Percentiles rank a stretch among this genome's conserved stretches.
These are phyloP conservation scores for Yamadazyma atmosphaerica DNA, from an alignment of 1,139 yeast species.

Conservation along the genomic window DNA sequence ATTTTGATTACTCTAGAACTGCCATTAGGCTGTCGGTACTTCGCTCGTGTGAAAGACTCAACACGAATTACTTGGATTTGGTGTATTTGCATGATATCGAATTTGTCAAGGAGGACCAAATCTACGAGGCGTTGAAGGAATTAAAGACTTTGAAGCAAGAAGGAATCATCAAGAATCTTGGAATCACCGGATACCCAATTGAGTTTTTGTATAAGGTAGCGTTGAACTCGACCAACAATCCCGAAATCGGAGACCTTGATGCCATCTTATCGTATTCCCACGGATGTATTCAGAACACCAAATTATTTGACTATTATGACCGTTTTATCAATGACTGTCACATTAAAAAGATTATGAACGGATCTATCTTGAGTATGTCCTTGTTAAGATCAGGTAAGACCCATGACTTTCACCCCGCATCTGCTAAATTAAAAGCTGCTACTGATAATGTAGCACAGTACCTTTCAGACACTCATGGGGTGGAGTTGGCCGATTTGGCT, in stretches of 20 bases:
- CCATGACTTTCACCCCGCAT: conserved; percentile 80
- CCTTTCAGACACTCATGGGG: conserved; percentile 36
- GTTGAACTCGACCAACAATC: conserved; percentile 25
- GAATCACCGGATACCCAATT: conserved; percentile 88
- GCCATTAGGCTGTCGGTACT: conserved; percentile 62
- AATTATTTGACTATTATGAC: conserved; percentile 48
- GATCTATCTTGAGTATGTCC: conserved; percentile 89
- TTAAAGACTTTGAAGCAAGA: conserved; percentile 58
- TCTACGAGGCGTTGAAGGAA: conserved; percentile 63
- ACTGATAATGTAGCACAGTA: conserved; percentile 54
- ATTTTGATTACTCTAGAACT: conserved; percentile 70
- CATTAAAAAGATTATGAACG: conserved; percentile 63
- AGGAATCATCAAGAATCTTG: conserved; percentile 67
- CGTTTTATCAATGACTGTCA: conserved; percentile 55
- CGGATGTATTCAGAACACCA: conserved; percentile 79
- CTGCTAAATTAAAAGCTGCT: conserved; percentile 53
- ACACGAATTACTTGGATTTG: conserved; percentile 70
- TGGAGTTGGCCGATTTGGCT: conserved; percentile 80
- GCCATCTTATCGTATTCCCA: conserved; percentile 78
- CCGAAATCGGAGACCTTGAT: conserved; percentile 58
- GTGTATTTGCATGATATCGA: conserved; percentile 90
- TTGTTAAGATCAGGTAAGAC: conserved; percentile 68
- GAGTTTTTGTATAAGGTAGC: conserved; percentile 59
- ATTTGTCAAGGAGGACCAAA: conserved; percentile 58
- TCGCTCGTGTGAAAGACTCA: conserved; percentile 65